These are phyloP conservation scores for Nannizziopsis barbatae DNA, from an alignment of 2,329 filamentous ascomycete genomes.

Conservation along the genomic window DNA sequence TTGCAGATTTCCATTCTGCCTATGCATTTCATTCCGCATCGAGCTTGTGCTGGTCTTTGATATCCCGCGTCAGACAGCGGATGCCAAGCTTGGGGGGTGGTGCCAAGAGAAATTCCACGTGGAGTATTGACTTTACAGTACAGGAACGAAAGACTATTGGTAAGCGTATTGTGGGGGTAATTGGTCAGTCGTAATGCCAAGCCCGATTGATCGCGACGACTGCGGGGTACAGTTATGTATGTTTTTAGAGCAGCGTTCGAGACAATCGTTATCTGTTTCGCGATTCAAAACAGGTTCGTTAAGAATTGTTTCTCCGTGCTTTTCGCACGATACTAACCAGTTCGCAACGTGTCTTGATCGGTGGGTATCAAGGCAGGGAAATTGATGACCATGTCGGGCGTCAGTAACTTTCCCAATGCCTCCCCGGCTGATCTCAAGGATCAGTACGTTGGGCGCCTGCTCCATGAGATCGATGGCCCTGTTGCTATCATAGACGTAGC, in stretches of 20 bases:
- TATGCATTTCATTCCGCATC: not conserved
- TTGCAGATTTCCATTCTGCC: not conserved
- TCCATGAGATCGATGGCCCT: slow-evolving; percentile 52
- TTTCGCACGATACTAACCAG: not conserved
- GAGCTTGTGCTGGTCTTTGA: too few relatives aligned
- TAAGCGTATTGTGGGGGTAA: not conserved
- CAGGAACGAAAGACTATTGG: slow-evolving; percentile 3
- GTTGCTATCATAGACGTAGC: slow-evolving; percentile 56
- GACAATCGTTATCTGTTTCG: too few relatives aligned
- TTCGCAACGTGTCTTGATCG: not conserved
- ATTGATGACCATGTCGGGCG: slow-evolving; percentile 12
- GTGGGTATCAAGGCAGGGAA: not conserved
- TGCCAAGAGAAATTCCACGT: not conserved
- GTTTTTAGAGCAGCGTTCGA: too few relatives aligned
- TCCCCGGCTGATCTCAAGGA: slow-evolving; percentile 12
- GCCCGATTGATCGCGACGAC: not conserved
- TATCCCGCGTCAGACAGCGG: not conserved
- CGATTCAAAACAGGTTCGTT: too few relatives aligned
- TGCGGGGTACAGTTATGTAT: not conserved
- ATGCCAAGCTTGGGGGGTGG: not conserved
- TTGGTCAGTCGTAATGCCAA: not conserved
- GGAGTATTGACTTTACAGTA: not conserved
- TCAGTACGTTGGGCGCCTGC: slow-evolving; percentile 46
- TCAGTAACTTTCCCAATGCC: slow-evolving; percentile 15
- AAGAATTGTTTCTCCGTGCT: too few relatives aligned